Percentiles rank a stretch among this genome's conserved stretches.
Conservation (phyloP, 2,329 filamentous ascomycete genomes). For the Hawksworthiomyces lignivorus region DNA sequence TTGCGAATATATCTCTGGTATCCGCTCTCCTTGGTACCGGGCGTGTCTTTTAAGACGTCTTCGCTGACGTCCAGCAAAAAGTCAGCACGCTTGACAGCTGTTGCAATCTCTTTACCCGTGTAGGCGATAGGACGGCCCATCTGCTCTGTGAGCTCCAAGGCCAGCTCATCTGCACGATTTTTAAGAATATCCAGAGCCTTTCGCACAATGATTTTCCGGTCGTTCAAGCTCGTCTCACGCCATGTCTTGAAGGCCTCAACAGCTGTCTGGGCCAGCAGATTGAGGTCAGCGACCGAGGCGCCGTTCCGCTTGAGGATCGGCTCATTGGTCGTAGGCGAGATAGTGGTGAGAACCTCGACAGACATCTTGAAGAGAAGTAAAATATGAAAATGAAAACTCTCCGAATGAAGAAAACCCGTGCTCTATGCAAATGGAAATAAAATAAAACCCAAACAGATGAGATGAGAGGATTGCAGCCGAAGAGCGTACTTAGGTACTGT, state of each 20-base stretch:
- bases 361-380: conserved; percentile 41
- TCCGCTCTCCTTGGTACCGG: conserved; percentile 75
- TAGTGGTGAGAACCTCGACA: conserved; percentile 62
- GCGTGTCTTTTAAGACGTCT: conserved; percentile 69
- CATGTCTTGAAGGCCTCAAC: conserved; percentile 70
- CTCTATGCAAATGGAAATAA: background rate
- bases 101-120: conserved; percentile 73
- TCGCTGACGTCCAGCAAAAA: conserved; percentile 80
- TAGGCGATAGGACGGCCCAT: conserved; percentile 93
- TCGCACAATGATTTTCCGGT: conserved; percentile 73
- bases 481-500: too few species aligned
- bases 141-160: conserved; percentile 79
- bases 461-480: background rate
- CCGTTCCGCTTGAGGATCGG: conserved; percentile 73
- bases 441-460: background rate
- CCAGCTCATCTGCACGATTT: conserved; percentile 70
- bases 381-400: background rate
- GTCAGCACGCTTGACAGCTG: conserved; percentile 76
- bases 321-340: conserved; percentile 85
- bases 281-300: conserved; percentile 61
- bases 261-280: conserved; percentile 62
- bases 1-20: conserved; percentile 89
- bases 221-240: conserved; percentile 63
- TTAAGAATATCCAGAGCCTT: conserved; percentile 67
- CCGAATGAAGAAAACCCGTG: too few species aligned